Percentiles rank a stretch among this genome's conserved stretches.
Evolutionary conservation across 2,329 filamentous ascomycete species (phyloP).

Genomic region (Neonectria hederae): DNA sequence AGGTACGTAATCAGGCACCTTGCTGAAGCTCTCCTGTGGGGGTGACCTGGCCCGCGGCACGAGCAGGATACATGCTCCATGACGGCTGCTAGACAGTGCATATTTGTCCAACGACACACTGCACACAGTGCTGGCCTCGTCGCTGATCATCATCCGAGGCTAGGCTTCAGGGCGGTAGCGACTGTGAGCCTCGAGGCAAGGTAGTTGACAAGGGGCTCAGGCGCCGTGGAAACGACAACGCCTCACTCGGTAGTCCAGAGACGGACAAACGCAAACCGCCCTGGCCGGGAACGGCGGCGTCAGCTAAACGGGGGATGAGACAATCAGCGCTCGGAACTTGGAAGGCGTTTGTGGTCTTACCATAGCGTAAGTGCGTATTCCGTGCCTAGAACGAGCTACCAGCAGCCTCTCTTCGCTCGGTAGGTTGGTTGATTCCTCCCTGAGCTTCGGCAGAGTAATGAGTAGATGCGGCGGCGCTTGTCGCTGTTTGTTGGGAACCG

Average conservation of each 20-base stretch:
- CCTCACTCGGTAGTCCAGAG: constrained; percentile 10
- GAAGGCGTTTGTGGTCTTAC: constrained; percentile 1
- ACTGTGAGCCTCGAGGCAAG: neutral
- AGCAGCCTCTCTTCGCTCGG: neutral
- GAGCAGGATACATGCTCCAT: constrained; percentile 20
- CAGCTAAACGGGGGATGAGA: constrained; percentile 25
- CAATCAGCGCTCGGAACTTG: constrained; percentile 12
- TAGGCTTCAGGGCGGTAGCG: neutral
- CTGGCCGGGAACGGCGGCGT: constrained; percentile 20
- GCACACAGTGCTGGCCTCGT: constrained; percentile 17
- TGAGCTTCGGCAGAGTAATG: neutral
- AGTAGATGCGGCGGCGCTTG: no score
- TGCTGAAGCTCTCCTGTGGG: constrained; percentile 16
- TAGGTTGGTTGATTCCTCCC: no score
- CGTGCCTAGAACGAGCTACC: neutral
- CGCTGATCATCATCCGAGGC: constrained; percentile 1
- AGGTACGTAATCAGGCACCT: constrained; percentile 23
- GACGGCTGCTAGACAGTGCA: constrained; percentile 21
- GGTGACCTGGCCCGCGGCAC: constrained; percentile 7
- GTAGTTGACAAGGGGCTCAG: neutral
- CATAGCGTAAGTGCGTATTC: neutral
- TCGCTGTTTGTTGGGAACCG: constrained; percentile 27
- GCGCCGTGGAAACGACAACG: neutral
- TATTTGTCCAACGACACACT: neutral
- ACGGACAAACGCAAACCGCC: constrained; percentile 4